Evolutionary conservation across 1,284 basidiomycete genomes (phyloP), one percentile per base, ranked within the genome.

Genomic region (Puccinia brachypodii): DNA sequence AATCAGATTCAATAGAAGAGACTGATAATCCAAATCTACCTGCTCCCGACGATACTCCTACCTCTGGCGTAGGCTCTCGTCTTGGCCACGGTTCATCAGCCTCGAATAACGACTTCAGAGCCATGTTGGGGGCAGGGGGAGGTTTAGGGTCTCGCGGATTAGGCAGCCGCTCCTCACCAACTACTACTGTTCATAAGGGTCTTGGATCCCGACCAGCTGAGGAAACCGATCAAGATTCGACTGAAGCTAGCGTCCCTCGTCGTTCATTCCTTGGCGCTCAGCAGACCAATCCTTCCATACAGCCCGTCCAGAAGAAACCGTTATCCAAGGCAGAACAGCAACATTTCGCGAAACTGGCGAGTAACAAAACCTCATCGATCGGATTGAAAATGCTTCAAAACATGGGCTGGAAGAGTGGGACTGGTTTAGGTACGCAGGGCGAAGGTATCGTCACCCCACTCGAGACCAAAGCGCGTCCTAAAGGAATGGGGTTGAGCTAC

Each of bases 321-420:
- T 89, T 97, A 31, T 90, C 90, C 8, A 87, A 90, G 1, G 84
- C 89, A 22, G 95, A 98, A 84, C 88, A 89, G 77, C 88, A 89
- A 19, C 95, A 97, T 85, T 95, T 98, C 86, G 89, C 88, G 84
- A 93, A 92, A 84, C 89, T 97, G 13, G 89, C 90, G 14, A 60
- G 44, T 36, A 47, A 47, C 33, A 81, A 82, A 28, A 66, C 82
- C 40, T 89, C 90, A 31, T 89, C 92, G 0, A 92, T 94, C 83
- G 96, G 94, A 84, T 92, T 94, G 13, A 91, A 91, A 78, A 90
- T 98, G 90, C 90, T 98, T n/a, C 90, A 91, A 58, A 96, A 95
- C 88, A 94, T 95, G 91, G 95, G 96, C 16, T 98, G 96, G 95
- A 89, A 92, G 85, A 88, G 92, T n/a, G 89, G 96, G 8, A 90